Base-by-base conservation (phyloP, 2,329 filamentous ascomycete species). In the Botrytis elliptica region DNA sequence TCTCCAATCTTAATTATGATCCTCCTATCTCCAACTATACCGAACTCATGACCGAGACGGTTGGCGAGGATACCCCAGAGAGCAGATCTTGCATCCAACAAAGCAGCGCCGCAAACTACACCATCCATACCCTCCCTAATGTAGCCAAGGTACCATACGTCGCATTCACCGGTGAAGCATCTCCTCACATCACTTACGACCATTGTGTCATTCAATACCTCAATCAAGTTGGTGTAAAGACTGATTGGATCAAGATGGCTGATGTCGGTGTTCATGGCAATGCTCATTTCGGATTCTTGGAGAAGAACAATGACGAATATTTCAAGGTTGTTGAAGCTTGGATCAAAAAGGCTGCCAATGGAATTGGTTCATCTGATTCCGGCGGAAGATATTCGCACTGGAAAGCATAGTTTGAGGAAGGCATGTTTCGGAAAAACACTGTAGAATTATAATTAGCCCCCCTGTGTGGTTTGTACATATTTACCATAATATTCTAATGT, bases 121-220 rank as follows among this genome's bases (percentile, higher is more conserved):
- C 44, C 57, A 70, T 73, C 33, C 71, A 73, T 22, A 73, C 65
- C 36, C 71, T 77, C 0, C 71, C 74, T 4, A 80, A 80, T 36
- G 75, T 81, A 33, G 77, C 79, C 7, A 76, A 75, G 36, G 80
- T 80, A 46, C 80, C 81, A 7, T 80, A 80, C 36, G 75, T 82
- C 20, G 77, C 77, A 29, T 76, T 82, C 42, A 81, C 81, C 4
- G 78, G 79, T 36, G 78, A 81, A 70, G 81, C 80, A 3, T 78
- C 77, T 60, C 77, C 77, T 20, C 79, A 82, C 70, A 77, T 78
- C 42, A 79, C 80, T 4, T 81, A 81, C 70, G 80, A 81, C 69
- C 78, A 82, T 62, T 82, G 81, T 73, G 74, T 80, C 2, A 75
- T 82, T 29, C 71, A 75, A 12, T 74, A 75, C 62, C 65, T 79